Evolutionary conservation across 495 filamentous ascomycete species (phyloP), one percentile per base, ranked within the genome.

Genomic region (Aspergillus affinis): DNA sequence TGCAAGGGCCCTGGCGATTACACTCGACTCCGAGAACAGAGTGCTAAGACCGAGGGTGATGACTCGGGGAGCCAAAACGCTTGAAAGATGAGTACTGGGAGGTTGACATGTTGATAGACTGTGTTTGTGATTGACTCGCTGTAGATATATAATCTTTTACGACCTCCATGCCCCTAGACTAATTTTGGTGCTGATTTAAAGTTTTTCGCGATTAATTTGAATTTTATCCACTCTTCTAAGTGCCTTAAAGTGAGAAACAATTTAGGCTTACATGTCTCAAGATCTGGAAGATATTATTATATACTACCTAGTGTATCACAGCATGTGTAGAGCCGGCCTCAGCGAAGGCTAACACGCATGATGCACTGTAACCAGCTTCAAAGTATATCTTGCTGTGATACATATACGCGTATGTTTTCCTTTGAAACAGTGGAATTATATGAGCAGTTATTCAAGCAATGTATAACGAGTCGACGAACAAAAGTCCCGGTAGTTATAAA

Each of bases 1-100:
- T 66, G 59, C n/a, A 63, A 60, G n/a, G 51, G 47, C 2, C 64
- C 60, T 32, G 64, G 64, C 0, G 64, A 66, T 51, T 66, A 66
- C 41, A 62, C 47, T 18, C 47, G 18, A 15, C 46, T 52, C 1
- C 21, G 21, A 27, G 50, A 15, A 49, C 19, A 49, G 15, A 8
- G 9, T 17, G 6, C 18, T 20, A 26, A 20, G 13, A 13, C 19
- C 4, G 19, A 20, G 7, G 2, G 48, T 19, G 48, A 49, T 49
- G 36, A 41, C 29, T 32, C 29, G 29, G 29, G 12, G 36, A 17
- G 36, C 36, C 13, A 17, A 41, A 15, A 41, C 10, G 36, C 36
- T 41, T 41, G 13, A 17, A 41, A 13, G 12, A 15, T 15, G 6
- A 4, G 9, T 41, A 5, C 13, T 41, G 13, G 29, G 7, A 32